Conservation (phyloP, 2,329 filamentous ascomycete genomes). For the Shiraia bambusicola region DNA sequence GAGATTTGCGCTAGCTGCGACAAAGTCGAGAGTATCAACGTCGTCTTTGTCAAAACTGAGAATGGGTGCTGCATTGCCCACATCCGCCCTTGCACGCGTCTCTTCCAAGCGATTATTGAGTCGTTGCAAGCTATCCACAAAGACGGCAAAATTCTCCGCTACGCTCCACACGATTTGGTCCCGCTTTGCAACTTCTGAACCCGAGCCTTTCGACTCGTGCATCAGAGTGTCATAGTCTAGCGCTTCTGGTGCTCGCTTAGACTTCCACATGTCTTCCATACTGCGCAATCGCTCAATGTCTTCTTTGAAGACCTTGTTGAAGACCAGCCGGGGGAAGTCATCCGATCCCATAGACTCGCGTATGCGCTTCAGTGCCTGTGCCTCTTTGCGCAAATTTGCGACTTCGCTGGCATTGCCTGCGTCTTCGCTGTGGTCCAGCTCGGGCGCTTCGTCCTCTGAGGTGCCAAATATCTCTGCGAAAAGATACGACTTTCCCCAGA, state of each 20-base stretch:
- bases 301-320: constrained; percentile 87
- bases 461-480: constrained; percentile 91
- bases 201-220: constrained; percentile 54
- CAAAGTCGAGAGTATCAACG: constrained; percentile 90
- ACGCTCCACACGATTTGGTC: constrained; percentile 81
- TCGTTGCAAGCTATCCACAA: constrained; percentile 78
- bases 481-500: constrained; percentile 97
- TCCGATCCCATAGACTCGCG: constrained; percentile 76
- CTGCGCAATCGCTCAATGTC: constrained; percentile 80
- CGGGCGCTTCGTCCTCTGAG: constrained; percentile 79
- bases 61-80: constrained; percentile 54
- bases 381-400: constrained; percentile 79
- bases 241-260: constrained; percentile 70
- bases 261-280: constrained; percentile 97
- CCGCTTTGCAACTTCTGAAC: constrained; percentile 58
- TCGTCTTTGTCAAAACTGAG: constrained; percentile 97
- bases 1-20: constrained; percentile 85
- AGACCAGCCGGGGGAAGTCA: constrained; percentile 76
- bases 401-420: constrained; percentile 86
- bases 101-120: constrained; percentile 72
- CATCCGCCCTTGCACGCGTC: constrained; percentile 58
- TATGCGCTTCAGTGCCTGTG: constrained; percentile 79
- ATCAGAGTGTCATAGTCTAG: constrained; percentile 68
- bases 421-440: constrained; percentile 78
- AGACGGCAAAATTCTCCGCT: constrained; percentile 81